A percentile compares a stretch with the other conserved stretches of the same genome.
Conservation (phyloP, 129 eudicot genomes). For the Tagetes erecta region DNA sequence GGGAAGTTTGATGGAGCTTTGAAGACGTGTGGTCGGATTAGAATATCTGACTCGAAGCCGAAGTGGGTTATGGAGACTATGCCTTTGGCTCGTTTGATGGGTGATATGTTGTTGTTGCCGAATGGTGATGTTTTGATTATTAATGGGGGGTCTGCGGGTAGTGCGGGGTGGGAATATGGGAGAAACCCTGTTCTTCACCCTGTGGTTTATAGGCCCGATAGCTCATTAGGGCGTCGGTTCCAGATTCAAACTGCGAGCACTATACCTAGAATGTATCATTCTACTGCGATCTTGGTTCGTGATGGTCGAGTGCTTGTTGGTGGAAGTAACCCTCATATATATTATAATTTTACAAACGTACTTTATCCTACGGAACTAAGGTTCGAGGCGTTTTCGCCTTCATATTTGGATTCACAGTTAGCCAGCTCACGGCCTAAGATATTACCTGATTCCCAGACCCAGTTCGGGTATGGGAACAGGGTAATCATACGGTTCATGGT, state of each 20-base stretch:
- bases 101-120: conserved; percentile 70
- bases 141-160: conserved; percentile 53
- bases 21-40: conserved; percentile 54
- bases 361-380: conserved; percentile 67
- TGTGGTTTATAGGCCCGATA: conserved; percentile 51
- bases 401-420: conserved; percentile 40
- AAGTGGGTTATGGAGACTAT: conserved; percentile 66
- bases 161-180: conserved; percentile 61
- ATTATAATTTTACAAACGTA: conserved; percentile 59
- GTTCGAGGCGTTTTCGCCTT: conserved; percentile 68
- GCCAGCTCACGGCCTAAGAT: conserved; percentile 49
- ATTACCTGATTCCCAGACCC: conserved; percentile 34
- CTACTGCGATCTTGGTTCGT: conserved; percentile 53
- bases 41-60: conserved; percentile 53
- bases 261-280: conserved; percentile 71
- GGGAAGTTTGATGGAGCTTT: conserved; percentile 50
- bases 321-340: conserved; percentile 66
- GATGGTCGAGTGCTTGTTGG: conserved; percentile 72
- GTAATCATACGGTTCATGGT: conserved; percentile 35
- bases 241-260: conserved; percentile 37
- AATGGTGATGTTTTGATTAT: conserved; percentile 59
- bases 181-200: conserved; percentile 59
- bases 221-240: conserved; percentile 27
- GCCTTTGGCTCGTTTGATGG: conserved; percentile 72
- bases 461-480: conserved; percentile 36